Percentiles rank a stretch among this genome's conserved stretches.
phyloP scores from a whole-genome alignment of 306 rosid species.

The Fragaria ananassa region DNA sequence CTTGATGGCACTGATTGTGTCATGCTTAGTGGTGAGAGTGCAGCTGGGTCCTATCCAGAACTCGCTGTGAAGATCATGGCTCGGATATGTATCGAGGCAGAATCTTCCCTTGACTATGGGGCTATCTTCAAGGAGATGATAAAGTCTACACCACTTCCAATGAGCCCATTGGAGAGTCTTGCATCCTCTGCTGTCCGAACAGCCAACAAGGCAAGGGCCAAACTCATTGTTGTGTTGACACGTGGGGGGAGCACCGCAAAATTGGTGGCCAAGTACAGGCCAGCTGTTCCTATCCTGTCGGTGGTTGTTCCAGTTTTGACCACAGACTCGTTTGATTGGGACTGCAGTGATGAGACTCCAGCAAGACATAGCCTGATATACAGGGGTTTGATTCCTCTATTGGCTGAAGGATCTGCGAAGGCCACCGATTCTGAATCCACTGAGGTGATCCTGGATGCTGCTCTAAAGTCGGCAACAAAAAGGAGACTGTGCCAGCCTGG shows the following conservation, averaged over 20 bases:
- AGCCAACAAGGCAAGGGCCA: slow-evolving; percentile 86
- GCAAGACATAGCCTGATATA: slow-evolving; percentile 92
- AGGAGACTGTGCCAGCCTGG: slow-evolving; percentile 73
- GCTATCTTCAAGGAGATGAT: slow-evolving; percentile 96
- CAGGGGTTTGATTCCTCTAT: slow-evolving; percentile 85
- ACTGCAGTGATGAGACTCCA: slow-evolving; percentile 83
- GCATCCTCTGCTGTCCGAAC: slow-evolving; percentile 95
- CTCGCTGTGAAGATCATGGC: slow-evolving; percentile 91
- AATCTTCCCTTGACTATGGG: slow-evolving; percentile 85
- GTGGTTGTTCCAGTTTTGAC: slow-evolving; percentile 93
- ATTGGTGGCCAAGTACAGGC: slow-evolving; percentile 88
- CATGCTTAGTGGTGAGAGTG: slow-evolving; percentile 98
- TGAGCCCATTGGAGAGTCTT: slow-evolving; percentile 98
- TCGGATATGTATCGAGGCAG: slow-evolving; percentile 88
- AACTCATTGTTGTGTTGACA: slow-evolving; percentile 82
- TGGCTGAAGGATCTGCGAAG: slow-evolving; percentile 94
- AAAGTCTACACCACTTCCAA: slow-evolving; percentile 86
- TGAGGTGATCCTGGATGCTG: slow-evolving; percentile 86
- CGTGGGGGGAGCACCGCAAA: slow-evolving; percentile 91
- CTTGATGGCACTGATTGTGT: slow-evolving; percentile 97
- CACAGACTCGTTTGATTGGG: slow-evolving; percentile 87
- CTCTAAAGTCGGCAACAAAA: slow-evolving; percentile 70
- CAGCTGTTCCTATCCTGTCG: slow-evolving; percentile 90
- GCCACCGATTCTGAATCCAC: slow-evolving; percentile 99
- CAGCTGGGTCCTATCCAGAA: slow-evolving; percentile 94